Percentiles rank a stretch among this genome's conserved stretches.
These are phyloP conservation scores for Trichoderma atroviride DNA, from an alignment of 2,329 filamentous ascomycete species.

Conservation along the genomic window DNA sequence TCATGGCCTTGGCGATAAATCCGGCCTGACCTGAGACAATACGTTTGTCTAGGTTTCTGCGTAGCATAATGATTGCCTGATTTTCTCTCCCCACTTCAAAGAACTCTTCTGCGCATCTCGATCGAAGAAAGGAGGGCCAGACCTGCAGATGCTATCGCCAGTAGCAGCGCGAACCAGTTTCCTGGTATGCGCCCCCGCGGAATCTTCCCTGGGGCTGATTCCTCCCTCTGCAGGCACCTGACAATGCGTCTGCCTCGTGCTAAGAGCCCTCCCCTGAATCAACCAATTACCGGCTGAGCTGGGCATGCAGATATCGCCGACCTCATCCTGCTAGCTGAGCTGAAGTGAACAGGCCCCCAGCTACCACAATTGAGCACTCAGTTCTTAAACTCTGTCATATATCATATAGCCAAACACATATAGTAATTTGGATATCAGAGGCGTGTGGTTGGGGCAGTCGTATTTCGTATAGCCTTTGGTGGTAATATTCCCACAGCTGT, in stretches of 20 bases:
- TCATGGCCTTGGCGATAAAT: neutral
- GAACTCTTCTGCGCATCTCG: neutral
- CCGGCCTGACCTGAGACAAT: neutral
- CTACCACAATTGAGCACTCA: neutral
- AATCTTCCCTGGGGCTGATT: neutral
- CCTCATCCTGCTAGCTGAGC: neutral
- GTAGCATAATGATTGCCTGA: neutral
- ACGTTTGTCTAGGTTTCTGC: neutral
- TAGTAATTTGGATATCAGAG: neutral
- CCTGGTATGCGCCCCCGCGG: neutral
- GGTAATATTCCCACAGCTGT: neutral
- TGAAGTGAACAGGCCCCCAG: conserved; percentile 7
- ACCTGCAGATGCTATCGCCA: neutral
- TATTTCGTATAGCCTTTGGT: neutral
- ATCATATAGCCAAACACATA: neutral
- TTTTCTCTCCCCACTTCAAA: neutral
- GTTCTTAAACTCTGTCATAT: conserved; percentile 14
- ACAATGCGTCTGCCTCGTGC: conserved; percentile 10
- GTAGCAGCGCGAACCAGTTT: neutral
- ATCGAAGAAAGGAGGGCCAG: neutral
- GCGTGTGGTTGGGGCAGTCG: neutral
- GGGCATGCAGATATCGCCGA: neutral
- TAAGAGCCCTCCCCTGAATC: conserved; percentile 3
- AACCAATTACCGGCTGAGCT: neutral
- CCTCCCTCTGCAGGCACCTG: neutral